These are phyloP conservation scores for Nematocida displodere DNA, from an alignment of 371 early-diverging fungal genomes.

Conservation along the genomic window DNA sequence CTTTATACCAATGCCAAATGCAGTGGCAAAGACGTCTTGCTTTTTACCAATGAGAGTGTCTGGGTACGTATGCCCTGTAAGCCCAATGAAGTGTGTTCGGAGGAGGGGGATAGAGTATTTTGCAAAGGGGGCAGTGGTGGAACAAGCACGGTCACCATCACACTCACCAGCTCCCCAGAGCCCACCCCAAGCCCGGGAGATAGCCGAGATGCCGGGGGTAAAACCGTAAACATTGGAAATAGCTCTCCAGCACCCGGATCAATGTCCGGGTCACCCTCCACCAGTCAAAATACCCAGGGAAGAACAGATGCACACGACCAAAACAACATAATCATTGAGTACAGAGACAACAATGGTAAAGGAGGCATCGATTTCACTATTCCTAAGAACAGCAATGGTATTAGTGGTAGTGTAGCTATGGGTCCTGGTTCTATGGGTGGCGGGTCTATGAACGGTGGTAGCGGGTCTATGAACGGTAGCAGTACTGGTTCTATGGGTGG, in stretches of 20 bases:
- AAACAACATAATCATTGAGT: too few relatives aligned
- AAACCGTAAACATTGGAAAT: too few relatives aligned
- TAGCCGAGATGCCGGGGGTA: not conserved
- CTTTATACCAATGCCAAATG: conserved; percentile 17
- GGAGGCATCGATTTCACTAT: too few relatives aligned
- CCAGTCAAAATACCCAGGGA: too few relatives aligned
- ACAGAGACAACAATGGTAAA: too few relatives aligned
- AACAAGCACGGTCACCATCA: conserved; percentile 37
- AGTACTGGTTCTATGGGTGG: too few relatives aligned
- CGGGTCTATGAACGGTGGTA: too few relatives aligned
- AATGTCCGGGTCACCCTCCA: not conserved
- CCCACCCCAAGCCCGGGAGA: not conserved
- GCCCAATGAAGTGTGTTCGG: not conserved
- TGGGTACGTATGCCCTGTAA: conserved; percentile 12
- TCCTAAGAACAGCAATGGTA: too few relatives aligned
- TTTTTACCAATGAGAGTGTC: not conserved
- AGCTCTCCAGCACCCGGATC: conserved; percentile 7
- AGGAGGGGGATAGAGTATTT: not conserved
- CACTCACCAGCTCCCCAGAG: not conserved
- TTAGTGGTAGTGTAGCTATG: too few relatives aligned
- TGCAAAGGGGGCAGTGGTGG: not conserved
- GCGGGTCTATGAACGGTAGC: too few relatives aligned
- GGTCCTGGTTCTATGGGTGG: too few relatives aligned
- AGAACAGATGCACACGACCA: too few relatives aligned
- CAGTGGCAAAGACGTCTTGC: not conserved